phyloP scores from a whole-genome alignment of 768 basidiomycete genomes.

The Leccinum imitatum region DNA sequence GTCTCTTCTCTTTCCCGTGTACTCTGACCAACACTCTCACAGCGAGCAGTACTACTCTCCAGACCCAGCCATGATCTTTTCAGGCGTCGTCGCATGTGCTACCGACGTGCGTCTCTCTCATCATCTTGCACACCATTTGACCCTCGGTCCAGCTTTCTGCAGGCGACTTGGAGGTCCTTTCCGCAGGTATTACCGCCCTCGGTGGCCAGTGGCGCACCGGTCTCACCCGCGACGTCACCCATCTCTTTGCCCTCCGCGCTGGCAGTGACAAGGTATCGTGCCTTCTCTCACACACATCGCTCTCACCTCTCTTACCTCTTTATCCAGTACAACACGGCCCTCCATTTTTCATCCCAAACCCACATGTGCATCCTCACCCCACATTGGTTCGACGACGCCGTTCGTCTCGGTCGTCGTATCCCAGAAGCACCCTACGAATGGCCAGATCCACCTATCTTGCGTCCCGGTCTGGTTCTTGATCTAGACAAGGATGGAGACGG shows the following conservation, averaged over 20 bases:
- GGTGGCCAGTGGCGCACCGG: conserved; percentile 81
- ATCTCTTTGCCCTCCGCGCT: conserved; percentile 64
- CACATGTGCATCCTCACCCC: conserved; percentile 74
- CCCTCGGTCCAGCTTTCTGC: conserved; percentile 46
- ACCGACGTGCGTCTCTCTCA: conserved; percentile 49
- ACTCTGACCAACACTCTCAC: conserved; percentile 3
- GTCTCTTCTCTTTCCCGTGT: conserved; percentile 6
- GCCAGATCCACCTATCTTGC: conserved; percentile 65
- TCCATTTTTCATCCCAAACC: conserved; percentile 59
- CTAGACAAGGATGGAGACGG: conserved; percentile 19
- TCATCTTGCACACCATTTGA: not conserved
- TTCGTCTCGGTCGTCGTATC: conserved; percentile 55
- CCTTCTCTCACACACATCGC: not conserved
- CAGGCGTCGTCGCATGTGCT: conserved; percentile 73
- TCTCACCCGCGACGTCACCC: conserved; percentile 84
- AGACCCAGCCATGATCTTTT: conserved; percentile 78
- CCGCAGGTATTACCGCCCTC: conserved; percentile 66
- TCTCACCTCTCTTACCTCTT: not conserved
- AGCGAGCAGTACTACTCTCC: conserved; percentile 69
- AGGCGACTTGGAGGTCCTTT: conserved; percentile 70
- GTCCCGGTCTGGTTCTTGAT: conserved; percentile 21
- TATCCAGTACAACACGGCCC: conserved; percentile 41
- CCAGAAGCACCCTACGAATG: conserved; percentile 62
- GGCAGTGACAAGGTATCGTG: conserved; percentile 43
- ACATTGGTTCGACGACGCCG: conserved; percentile 88